Evolutionary conservation across 2,329 filamentous ascomycete species (phyloP).

Genomic region (Paraphaeosphaeria sporulosa): DNA sequence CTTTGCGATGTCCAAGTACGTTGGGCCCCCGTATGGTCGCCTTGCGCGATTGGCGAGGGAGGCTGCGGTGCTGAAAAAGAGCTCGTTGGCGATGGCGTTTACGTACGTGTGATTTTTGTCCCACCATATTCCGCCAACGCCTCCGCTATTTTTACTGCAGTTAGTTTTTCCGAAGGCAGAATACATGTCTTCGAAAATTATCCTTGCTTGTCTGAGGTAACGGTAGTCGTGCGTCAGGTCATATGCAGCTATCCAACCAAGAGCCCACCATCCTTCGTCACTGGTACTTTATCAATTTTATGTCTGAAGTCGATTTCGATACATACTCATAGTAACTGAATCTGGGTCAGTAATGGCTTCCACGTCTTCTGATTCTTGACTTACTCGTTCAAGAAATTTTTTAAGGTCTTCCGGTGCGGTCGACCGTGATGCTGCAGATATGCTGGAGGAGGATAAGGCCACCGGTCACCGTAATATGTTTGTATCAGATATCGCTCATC

Average conservation of each 20-base stretch:
- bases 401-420: slow-evolving; percentile 1
- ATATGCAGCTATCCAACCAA: slow-evolving; percentile 63
- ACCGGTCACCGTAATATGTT: slow-evolving; percentile 9
- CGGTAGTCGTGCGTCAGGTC: slow-evolving; percentile 55
- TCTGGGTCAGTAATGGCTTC: neutral
- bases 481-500: slow-evolving; percentile 12
- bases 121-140: slow-evolving; percentile 58
- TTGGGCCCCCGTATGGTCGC: slow-evolving; percentile 31
- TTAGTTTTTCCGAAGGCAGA: slow-evolving; percentile 44
- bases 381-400: slow-evolving; percentile 13
- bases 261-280: slow-evolving; percentile 60
- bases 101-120: slow-evolving; percentile 54
- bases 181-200: slow-evolving; percentile 57
- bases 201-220: slow-evolving; percentile 58
- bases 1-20: slow-evolving; percentile 56
- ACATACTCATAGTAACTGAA: slow-evolving; percentile 14
- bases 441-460: slow-evolving; percentile 6
- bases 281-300: slow-evolving; percentile 49
- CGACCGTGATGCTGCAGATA: slow-evolving; percentile 4
- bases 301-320: neutral
- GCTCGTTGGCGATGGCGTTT: slow-evolving; percentile 64
- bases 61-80: slow-evolving; percentile 63
- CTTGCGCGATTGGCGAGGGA: slow-evolving; percentile 61
- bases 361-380: neutral
- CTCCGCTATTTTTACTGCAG: slow-evolving; percentile 42